Base-by-base conservation (phyloP, 2,329 filamentous ascomycete genomes). In the Pseudogymnoascus sp. region DNA sequence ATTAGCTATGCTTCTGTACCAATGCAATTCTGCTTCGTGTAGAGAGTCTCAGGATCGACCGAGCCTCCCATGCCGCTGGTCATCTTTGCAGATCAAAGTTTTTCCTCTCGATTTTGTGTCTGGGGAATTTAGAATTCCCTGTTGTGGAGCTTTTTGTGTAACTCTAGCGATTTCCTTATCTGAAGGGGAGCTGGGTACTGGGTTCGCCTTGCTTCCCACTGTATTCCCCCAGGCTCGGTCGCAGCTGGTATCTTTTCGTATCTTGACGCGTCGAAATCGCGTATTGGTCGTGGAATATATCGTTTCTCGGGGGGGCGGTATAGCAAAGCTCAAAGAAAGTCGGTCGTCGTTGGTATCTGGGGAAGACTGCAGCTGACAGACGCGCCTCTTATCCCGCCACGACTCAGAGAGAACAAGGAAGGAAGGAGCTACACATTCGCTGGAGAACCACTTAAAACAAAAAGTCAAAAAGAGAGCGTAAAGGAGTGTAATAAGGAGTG, bases 1-100 rank as follows among this genome's bases (percentile, higher is more conserved):
- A 59, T 34, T 39, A 61, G 60, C 31, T 64, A 42, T 36, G 60
- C 47, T 36, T 61, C 62, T 84, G 70, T 77, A 91, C 88, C 89
- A 76, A 95, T 93, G 79, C 89, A 93, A 74, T 87, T 91, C 76
- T 95, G 90, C 78, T 96, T 97, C 66, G 91, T 96, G 77, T 97
- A 99, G 62, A 97, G 83, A 66, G 88, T 85, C 78, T 96, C 92
- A 3, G 95, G 95, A 77, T 97, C 93, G 63, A 90, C 82, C 36
- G 80, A 78, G 64, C 81, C 81, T 69, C 79, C 78, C 75, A 72
- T 73, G 65, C 67, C 69, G 64, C 71, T 68, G 63, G 71, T 68
- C 72, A 73, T 73, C 23, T 60, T 69, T 63, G 31, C 45, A 57
- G 45, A 47, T 63, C 62, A 51, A 51, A 29, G 45, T 47, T 51